phyloP scores from a whole-genome alignment of 306 rosid genomes.

The Myrica gale region DNA sequence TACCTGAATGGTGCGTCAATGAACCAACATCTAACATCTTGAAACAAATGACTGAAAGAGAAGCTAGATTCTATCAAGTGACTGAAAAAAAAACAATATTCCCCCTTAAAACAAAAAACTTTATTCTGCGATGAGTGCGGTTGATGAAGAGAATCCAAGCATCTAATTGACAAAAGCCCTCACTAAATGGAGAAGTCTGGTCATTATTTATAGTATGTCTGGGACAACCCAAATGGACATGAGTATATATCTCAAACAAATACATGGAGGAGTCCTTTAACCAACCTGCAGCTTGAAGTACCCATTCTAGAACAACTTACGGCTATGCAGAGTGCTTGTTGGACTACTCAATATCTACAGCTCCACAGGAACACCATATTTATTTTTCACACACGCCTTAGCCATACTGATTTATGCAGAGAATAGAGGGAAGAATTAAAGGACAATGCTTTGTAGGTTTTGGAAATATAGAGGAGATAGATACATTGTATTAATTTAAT shows the following conservation, averaged over 20 bases:
- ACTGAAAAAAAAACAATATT: background rate
- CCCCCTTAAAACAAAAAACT: background rate
- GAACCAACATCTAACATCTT: background rate
- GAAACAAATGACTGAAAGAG: slow-evolving; percentile 4
- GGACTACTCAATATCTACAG: background rate
- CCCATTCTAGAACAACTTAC: background rate
- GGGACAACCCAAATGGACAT: background rate
- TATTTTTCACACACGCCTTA: background rate
- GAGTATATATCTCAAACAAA: background rate
- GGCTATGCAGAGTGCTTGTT: background rate
- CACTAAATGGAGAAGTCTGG: background rate
- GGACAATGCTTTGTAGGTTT: background rate
- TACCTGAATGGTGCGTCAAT: slow-evolving; percentile 10
- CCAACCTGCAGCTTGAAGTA: background rate
- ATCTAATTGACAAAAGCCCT: background rate
- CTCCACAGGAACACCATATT: background rate
- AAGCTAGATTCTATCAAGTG: slow-evolving; percentile 3
- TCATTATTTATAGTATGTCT: background rate
- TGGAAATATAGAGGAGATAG: background rate
- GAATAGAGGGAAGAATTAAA: background rate
- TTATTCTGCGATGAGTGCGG: background rate
- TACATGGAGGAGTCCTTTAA: background rate
- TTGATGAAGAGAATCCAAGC: background rate
- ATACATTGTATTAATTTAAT: background rate
- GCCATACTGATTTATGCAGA: background rate